Percentiles rank a stretch among this genome's conserved stretches.
These are phyloP conservation scores for Beauveria varroae DNA, from an alignment of 2,329 filamentous ascomycete species.

Conservation along the genomic window DNA sequence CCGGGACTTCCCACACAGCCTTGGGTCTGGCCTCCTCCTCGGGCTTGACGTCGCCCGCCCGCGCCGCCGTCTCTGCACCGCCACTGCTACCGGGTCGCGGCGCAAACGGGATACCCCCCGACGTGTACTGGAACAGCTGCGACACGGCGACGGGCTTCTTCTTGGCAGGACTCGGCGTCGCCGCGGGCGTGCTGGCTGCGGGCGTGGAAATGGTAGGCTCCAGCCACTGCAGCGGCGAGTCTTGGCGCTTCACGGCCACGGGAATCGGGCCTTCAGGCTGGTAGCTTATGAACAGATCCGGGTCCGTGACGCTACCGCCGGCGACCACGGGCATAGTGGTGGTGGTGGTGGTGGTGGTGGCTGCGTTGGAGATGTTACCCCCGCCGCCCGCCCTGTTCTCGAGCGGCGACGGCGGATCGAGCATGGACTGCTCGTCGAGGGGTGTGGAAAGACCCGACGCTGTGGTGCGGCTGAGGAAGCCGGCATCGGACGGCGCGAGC, in stretches of 20 bases:
- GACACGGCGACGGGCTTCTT: constrained; percentile 17
- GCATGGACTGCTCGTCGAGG: neutral
- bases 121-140: constrained; percentile 29
- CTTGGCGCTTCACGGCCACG: constrained; percentile 27
- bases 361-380: neutral
- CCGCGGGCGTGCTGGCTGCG: constrained; percentile 23
- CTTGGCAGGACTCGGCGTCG: constrained; percentile 29
- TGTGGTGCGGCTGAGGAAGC: constrained; percentile 17
- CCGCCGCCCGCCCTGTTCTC: neutral
- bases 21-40: neutral
- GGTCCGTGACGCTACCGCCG: constrained; percentile 12
- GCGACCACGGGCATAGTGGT: constrained; percentile 2
- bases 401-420: constrained; percentile 8
- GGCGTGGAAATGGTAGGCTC: constrained; percentile 38
- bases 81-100: constrained; percentile 17
- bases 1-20: constrained; percentile 18
- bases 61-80: neutral
- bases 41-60: neutral
- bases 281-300: constrained; percentile 45
- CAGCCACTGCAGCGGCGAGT: constrained; percentile 42
- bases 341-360: neutral
- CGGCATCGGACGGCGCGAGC: constrained; percentile 16
- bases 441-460: constrained; percentile 19
- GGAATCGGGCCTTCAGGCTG: constrained; percentile 47
- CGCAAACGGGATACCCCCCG: constrained; percentile 43